Base-by-base conservation (phyloP, 2,329 filamentous ascomycete genomes). In the Aspergillus aculeatus region DNA sequence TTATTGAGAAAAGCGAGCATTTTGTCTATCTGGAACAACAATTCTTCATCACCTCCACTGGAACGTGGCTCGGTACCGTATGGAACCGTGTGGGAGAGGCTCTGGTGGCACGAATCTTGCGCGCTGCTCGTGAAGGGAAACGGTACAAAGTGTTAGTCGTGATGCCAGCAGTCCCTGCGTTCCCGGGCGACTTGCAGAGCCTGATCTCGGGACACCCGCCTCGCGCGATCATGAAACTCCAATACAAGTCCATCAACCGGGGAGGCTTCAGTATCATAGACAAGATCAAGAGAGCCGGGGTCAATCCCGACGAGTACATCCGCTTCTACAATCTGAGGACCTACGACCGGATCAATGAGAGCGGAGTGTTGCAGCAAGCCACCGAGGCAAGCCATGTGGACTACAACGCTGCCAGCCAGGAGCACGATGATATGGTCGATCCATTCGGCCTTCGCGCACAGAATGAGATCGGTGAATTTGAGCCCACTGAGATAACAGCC, bases 21-120 rank as follows among this genome's bases (percentile, higher is more conserved):
- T 98, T 88, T 66, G 87, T 99, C 14, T 99, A 98, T 77, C 96
- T 99, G 59, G 95, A 99, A 75, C 98, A 99, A 69, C 95, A 99
- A 72, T 98, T 98, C 80, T 99, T 98, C 82, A 98, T 96, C 72
- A 96, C 92, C 0, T 91, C 95, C 0, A 98, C 95, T 0, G 91
- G 92, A 9, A 88, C 95, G n/a, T 78, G 96, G n/a, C 93, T 97
- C 73, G 80, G 83, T 4, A 93, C 94, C 0, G 86, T 99, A 21
- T 87, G 92, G 74, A 99, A 99, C 73, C 89, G 88, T 53, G 90
- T 99, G 51, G 95, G 95, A n/a, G 83, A 83, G 26, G 89, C 95
- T 3, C 96, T 99, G 53, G 94, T 97, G 3, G 92, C 98, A 59
- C 92, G 94, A 1, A 89, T 93, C 24, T 84, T 97, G 4, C 84